These are phyloP conservation scores for Nissolia schottii DNA, from an alignment of 306 rosid genomes.

Conservation along the genomic window DNA sequence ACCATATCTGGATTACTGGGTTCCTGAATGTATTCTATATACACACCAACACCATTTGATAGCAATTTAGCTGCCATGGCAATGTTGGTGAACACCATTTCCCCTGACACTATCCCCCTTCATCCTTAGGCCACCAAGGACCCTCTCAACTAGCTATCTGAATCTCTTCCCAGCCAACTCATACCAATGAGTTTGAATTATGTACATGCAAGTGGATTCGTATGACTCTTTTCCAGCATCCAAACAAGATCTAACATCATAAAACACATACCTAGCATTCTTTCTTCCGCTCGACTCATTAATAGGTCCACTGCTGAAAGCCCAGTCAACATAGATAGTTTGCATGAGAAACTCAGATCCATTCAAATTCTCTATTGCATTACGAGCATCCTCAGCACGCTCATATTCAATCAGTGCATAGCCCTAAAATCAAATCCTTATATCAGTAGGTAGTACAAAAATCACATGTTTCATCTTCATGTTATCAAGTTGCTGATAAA, in stretches of 20 bases:
- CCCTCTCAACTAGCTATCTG: too few species aligned
- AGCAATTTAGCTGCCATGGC: too few species aligned
- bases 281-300: slow-evolving; percentile 68
- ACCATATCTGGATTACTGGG: too few species aligned
- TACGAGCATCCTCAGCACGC: slow-evolving; percentile 62
- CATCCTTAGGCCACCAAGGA: too few species aligned
- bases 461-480: too few species aligned
- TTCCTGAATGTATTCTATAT: too few species aligned
- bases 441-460: neutral
- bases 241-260: neutral
- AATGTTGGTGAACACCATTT: too few species aligned
- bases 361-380: slow-evolving; percentile 80
- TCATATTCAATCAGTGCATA: slow-evolving; percentile 55
- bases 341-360: slow-evolving; percentile 80
- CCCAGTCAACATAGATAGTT: slow-evolving; percentile 81
- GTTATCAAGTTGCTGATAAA: neutral
- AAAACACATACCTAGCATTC: slow-evolving; percentile 58
- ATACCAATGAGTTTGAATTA: neutral
- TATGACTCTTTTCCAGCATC: too few species aligned
- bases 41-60: too few species aligned
- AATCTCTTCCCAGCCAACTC: too few species aligned
- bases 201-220: neutral
- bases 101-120: too few species aligned
- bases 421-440: slow-evolving; percentile 29
- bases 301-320: slow-evolving; percentile 92